Evolutionary conservation across 495 filamentous ascomycete species (phyloP), one percentile per base, ranked within the genome.

Genomic region (Tuber melanosporum): DNA sequence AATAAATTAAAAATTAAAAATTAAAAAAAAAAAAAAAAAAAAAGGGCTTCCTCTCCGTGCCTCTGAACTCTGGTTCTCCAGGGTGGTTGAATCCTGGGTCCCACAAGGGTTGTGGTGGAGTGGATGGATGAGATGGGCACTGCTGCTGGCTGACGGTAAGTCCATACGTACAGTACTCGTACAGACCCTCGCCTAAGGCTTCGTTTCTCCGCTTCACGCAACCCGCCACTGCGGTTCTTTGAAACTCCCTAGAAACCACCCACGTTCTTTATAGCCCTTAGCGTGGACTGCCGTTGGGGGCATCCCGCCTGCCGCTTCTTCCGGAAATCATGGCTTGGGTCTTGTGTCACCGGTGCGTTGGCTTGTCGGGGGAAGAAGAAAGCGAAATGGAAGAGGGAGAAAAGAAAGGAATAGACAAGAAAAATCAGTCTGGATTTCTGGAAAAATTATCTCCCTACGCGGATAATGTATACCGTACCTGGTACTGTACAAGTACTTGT

Each of bases 281-380:
- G 57, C 26, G 57, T 66, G 57, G 26, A 66, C 57, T 66, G 57
- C 57, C 57, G 57, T 66, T 66, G 57, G 26, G 57, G 57, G 12
- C 14, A 66, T 66, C 57, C 57, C 57, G 26, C 57, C 32, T 66
- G 26, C 57, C 57, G 26, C 57, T 36, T 66, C 26, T 66, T 66
- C 26, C 26, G 57, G 57, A 66, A 66, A 66, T 36, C 26, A 3
- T 66, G 57, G 57, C 57, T 66, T 66, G 57, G 57, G 26, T 36
- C 26, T 5, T 66, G 57, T 36, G 26, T 66, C 26, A 36, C 57
- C 17, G 3, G 57, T 66, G 57, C 57, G 57, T 66, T 66, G 57
- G 57, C 57, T 26, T 26, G n/a, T 17, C 47, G 22, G 10, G 49
- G 9, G 20, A 26, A 4, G n/a, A 26, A 14, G 9, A n/a, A 57